These are phyloP conservation scores for Purshia tridentata DNA, from an alignment of 306 rosid species.

Conservation along the genomic window DNA sequence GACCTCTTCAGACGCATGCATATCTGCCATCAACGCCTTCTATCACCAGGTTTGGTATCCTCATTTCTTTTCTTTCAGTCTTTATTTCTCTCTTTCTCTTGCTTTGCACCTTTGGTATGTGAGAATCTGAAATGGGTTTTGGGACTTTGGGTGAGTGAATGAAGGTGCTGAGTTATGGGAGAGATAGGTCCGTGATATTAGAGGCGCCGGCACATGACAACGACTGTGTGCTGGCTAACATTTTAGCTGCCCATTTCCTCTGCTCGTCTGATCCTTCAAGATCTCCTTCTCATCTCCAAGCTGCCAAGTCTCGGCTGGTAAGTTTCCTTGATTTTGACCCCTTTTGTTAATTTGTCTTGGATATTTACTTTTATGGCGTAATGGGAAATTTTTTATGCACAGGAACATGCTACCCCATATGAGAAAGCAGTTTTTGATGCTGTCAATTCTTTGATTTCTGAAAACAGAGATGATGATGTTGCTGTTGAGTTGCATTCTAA, in stretches of 20 bases:
- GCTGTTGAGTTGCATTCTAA: conserved; percentile 63
- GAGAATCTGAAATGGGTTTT: conserved; percentile 27
- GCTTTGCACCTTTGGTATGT: not conserved
- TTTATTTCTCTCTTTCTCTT: not conserved
- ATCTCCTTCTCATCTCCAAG: conserved; percentile 45
- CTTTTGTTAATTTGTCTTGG: not conserved
- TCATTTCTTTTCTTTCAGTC: not conserved
- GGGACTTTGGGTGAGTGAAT: conserved; percentile 16
- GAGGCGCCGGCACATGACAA: conserved; percentile 62
- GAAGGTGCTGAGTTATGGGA: conserved; percentile 71
- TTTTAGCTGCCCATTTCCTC: conserved; percentile 60
- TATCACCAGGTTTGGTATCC: conserved; percentile 59
- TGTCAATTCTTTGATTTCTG: conserved; percentile 58
- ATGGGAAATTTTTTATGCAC: not conserved
- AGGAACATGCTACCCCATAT: conserved; percentile 81
- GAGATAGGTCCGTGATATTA: conserved; percentile 71
- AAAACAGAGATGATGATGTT: conserved; percentile 66
- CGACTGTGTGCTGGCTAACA: conserved; percentile 77
- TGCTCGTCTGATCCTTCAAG: conserved; percentile 49
- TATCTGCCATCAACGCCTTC: conserved; percentile 68
- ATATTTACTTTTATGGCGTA: not conserved
- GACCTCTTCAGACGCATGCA: conserved; percentile 69
- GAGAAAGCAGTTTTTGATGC: conserved; percentile 70
- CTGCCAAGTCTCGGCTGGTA: conserved; percentile 67
- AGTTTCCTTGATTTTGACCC: conserved; percentile 7